Evolutionary conservation across 805 yeast genomes (phyloP), one percentile per base, ranked within the genome.

Genomic region (Candida golubevii): DNA sequence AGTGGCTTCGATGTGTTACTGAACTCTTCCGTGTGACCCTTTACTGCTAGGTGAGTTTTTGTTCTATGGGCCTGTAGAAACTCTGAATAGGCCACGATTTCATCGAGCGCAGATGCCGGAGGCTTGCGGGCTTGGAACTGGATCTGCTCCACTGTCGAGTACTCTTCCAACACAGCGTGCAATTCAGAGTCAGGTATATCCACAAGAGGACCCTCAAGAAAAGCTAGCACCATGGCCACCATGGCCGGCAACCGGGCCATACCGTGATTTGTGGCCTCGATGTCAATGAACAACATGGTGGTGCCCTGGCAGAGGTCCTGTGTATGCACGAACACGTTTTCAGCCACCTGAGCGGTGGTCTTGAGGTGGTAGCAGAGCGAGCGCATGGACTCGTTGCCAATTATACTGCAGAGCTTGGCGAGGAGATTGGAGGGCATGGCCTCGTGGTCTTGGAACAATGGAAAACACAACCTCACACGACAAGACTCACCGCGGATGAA

Each of bases 371-470:
- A 59, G 48, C 74, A 73, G 6, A 84, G 55, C 0, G 88, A 77
- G 0, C 74, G 74, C 1, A 51, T 44, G 5, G 79, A 62, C 61
- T 85, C 91, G 58, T 80, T 82, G 1, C 91, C 91, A 39, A 83
- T 61, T 0, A 83, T 42, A 38, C 76, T 75, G 42, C 79, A 71
- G 83, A 88, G 80, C 4, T 72, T 58, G 9, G 60, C 60, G 28
- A 66, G 61, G 36, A 65, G 70, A 8, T 71, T 56, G 4, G 41
- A 28, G 4, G 53, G 38, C 1, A 41, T 32, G 8, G 26, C n/a
- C 7, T 32, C 36, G 10, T 28, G n/a, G 34, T 41, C 28, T 29
- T 23, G 26, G 9, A 26, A 12, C 44, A 69, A 47, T 0, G 80
- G 82, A 58, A 79, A 82, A 14, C 70, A 41, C 4, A 82, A 40